Evolutionary conservation across 2,329 filamentous ascomycete genomes (phyloP).

Genomic region (Paecilomyces variotii): DNA sequence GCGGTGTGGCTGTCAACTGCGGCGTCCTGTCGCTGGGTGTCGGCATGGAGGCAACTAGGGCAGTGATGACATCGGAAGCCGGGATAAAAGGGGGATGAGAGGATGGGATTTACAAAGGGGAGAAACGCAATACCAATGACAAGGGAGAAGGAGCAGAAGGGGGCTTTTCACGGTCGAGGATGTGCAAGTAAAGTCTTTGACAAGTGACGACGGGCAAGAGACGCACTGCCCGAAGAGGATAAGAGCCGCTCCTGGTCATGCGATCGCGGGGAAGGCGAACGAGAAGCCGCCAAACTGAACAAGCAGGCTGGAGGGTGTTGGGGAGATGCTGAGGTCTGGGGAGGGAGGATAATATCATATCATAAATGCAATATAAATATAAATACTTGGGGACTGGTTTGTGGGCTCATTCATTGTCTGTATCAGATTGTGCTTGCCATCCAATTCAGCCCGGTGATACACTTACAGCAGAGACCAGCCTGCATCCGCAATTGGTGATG

Average conservation of each 20-base stretch:
- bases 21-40: conserved; percentile 40
- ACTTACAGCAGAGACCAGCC: background rate
- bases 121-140: conserved; percentile 2
- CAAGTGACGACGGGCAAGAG: conserved; percentile 4
- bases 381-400: too few species aligned
- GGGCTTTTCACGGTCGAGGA: conserved; percentile 2
- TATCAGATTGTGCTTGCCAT: background rate
- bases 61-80: conserved; percentile 29
- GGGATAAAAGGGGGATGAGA: conserved; percentile 16
- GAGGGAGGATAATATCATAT: too few species aligned
- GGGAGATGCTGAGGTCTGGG: too few species aligned
- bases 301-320: background rate
- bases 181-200: conserved; percentile 4
- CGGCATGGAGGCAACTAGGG: conserved; percentile 41
- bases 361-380: too few species aligned
- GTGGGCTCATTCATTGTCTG: too few species aligned
- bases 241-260: conserved; percentile 22
- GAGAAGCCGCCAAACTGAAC: background rate
- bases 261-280: conserved; percentile 29
- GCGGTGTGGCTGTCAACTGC: conserved; percentile 33
- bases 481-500: background rate
- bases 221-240: conserved; percentile 14
- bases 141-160: conserved; percentile 5
- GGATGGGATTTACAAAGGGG: conserved; percentile 7
- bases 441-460: background rate